A percentile compares a stretch with the other conserved stretches of the same genome.
Conservation (phyloP, 1,139 yeast genomes). For the Lodderomyces metapsilosis region DNA sequence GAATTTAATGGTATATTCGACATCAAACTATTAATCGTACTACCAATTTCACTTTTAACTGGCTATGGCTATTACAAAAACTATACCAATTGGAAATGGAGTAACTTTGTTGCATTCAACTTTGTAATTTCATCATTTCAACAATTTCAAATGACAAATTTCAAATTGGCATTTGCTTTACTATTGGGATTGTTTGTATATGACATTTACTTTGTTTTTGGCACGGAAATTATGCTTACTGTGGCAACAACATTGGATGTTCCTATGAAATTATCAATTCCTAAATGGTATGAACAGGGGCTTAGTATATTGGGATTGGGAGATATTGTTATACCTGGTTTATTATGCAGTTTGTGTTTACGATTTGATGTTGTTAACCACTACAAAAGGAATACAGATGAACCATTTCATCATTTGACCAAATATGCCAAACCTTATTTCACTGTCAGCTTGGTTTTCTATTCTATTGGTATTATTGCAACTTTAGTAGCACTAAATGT, state of each 20-base stretch:
- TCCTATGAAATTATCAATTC: slow-evolving; percentile 56
- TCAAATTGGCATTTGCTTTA: slow-evolving; percentile 45
- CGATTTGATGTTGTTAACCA: slow-evolving; percentile 47
- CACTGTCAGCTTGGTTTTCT: slow-evolving; percentile 38
- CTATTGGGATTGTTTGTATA: slow-evolving; percentile 54
- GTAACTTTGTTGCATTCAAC: slow-evolving; percentile 33
- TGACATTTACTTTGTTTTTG: slow-evolving; percentile 68
- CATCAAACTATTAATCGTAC: slow-evolving; percentile 26
- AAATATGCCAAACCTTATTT: slow-evolving; percentile 47
- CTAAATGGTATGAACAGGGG: slow-evolving; percentile 21
- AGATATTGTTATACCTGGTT: slow-evolving; percentile 60
- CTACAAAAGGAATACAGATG: slow-evolving; percentile 21
- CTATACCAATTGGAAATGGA: slow-evolving; percentile 25
- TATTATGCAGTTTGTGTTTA: slow-evolving; percentile 47
- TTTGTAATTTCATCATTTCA: slow-evolving; percentile 38
- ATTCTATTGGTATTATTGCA: slow-evolving; percentile 40
- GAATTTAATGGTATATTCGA: slow-evolving; percentile 29
- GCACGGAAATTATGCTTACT: slow-evolving; percentile 58
- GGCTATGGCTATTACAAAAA: slow-evolving; percentile 17
- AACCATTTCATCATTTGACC: slow-evolving; percentile 39
- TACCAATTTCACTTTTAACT: slow-evolving; percentile 20
- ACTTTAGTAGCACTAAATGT: slow-evolving; percentile 42
- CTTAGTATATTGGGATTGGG: slow-evolving; percentile 50
- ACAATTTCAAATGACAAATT: slow-evolving; percentile 30
- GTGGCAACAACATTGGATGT: slow-evolving; percentile 59